Conservation (phyloP, 2,329 filamentous ascomycete genomes). For the Cladorrhinum sp. region DNA sequence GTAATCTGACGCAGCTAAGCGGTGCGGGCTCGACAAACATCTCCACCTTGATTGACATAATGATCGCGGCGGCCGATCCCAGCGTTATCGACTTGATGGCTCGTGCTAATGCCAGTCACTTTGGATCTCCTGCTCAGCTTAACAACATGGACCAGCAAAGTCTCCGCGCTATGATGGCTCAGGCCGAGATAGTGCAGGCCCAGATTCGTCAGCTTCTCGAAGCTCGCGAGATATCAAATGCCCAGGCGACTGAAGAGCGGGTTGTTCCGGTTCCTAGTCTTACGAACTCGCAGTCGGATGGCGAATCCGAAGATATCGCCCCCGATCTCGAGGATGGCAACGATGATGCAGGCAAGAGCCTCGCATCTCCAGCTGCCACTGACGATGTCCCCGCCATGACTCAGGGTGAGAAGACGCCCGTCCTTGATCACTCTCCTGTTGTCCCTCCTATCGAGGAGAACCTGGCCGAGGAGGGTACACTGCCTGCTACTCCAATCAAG, state of each 20-base stretch:
- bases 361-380: slow-evolving; percentile 24
- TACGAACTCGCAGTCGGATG: slow-evolving; percentile 21
- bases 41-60: slow-evolving; percentile 51
- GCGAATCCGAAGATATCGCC: slow-evolving; percentile 16
- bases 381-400: slow-evolving; percentile 24
- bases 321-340: slow-evolving; percentile 1
- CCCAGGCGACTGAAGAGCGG: slow-evolving; percentile 2
- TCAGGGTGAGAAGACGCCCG: slow-evolving; percentile 24
- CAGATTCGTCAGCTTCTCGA: slow-evolving; percentile 35
- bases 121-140: slow-evolving; percentile 39
- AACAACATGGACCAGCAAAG: slow-evolving; percentile 42
- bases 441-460: not conserved
- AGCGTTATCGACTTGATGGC: slow-evolving; percentile 48
- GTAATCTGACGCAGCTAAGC: slow-evolving; percentile 59
- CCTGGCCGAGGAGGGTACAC: not conserved
- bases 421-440: slow-evolving; percentile 13
- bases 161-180: slow-evolving; percentile 48
- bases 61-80: slow-evolving; percentile 51
- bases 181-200: slow-evolving; percentile 44
- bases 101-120: slow-evolving; percentile 43
- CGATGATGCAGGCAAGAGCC: slow-evolving; percentile 18
- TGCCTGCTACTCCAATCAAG: slow-evolving; percentile 21
- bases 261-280: slow-evolving; percentile 17
- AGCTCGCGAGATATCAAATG: not conserved
- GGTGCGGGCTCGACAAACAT: slow-evolving; percentile 41